Base-by-base conservation (phyloP, 257 asterid genomes). In the Gentiana macrophylla region DNA sequence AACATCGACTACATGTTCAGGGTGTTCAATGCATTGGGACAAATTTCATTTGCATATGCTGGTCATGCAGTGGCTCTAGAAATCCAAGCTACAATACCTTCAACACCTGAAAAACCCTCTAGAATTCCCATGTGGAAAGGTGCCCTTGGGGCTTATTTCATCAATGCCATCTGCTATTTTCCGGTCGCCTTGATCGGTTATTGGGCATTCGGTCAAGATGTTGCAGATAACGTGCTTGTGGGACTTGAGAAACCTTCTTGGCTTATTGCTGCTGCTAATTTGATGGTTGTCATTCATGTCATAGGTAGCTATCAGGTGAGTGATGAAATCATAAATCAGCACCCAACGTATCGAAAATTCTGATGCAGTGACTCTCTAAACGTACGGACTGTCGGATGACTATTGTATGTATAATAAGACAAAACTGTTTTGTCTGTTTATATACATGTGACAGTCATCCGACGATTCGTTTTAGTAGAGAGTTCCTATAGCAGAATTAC, bases 281-380 rank as follows among this genome's bases (percentile, higher is more conserved):
- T 89, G 60, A 85, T 86, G 94, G 95, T 89, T 10, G 97, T 86
- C 1, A 57, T 89, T 51, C 97, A 89, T 68, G 97, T 89, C 36
- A 74, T 89, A 4, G 95, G 97, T 53, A 89, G 97, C 74, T 89
- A 89, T 72, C 95, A 89, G 95, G 96, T 86, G 63, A 4, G 46
- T 41, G 9, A 38, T 15, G 24, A 15, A 15, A 15, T 15, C 24
- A 15, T 15, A 15, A 15, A 15, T 15, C 24, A 15, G 24, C 24
- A 15, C 24, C 24, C 24, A 15, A 15, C 24, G 24, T 15, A 15
- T 15, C 24, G 24, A 15, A 15, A 15, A 15, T 15, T 15, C 24
- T 15, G 24, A 15, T 15, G 24, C 24, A 15, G 24, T 0, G 24
- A 15, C 24, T 15, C 24, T 15, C 24, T 15, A 15, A 15, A 15